Evolutionary conservation across 257 asterid genomes (phyloP).

Genomic region (Mentha longifolia): DNA sequence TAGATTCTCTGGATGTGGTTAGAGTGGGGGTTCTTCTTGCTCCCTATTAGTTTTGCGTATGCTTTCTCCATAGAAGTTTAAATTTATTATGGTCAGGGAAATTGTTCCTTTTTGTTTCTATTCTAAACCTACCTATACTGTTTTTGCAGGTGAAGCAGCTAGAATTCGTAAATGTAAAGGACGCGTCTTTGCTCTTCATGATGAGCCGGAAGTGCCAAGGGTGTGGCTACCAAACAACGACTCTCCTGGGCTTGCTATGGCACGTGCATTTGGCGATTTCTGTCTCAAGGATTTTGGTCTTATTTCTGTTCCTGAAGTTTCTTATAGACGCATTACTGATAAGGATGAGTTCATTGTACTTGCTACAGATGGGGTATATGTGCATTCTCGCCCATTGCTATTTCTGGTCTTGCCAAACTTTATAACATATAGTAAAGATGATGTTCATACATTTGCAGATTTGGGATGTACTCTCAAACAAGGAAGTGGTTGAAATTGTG

Average conservation of each 20-base stretch:
- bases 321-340: conserved; percentile 65
- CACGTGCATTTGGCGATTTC: conserved; percentile 94
- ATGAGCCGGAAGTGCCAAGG: conserved; percentile 84
- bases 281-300: conserved; percentile 89
- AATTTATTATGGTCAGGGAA: background rate
- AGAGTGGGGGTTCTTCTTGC: background rate
- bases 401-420: background rate
- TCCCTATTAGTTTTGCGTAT: background rate
- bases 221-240: conserved; percentile 84
- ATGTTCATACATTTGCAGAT: conserved; percentile 44
- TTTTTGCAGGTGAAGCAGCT: conserved; percentile 74
- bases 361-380: conserved; percentile 84
- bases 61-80: background rate
- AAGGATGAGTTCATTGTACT: conserved; percentile 77
- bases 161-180: conserved; percentile 83
- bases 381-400: background rate
- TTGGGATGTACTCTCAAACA: conserved; percentile 90
- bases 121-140: conserved; percentile 3
- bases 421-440: background rate
- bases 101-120: background rate
- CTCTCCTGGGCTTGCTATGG: conserved; percentile 97
- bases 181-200: conserved; percentile 82
- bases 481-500: conserved; percentile 74
- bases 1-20: background rate
- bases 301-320: conserved; percentile 81